Base-by-base conservation (phyloP, 345 rosid species). In the Cardamine chenopodiifolia region DNA sequence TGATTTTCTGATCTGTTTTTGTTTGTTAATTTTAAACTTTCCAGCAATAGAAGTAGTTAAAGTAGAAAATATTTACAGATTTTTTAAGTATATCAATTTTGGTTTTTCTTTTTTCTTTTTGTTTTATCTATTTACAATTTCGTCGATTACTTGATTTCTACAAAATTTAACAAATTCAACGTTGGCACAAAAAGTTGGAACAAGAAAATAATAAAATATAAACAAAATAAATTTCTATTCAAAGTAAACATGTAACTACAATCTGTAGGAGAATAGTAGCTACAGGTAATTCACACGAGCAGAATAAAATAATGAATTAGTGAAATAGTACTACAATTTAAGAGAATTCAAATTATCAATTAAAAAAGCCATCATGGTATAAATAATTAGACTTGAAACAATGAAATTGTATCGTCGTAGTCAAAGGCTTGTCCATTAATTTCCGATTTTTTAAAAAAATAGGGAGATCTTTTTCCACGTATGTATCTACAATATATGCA, bases 391-490 rank as follows among this genome's bases (percentile, higher is more conserved):
- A n/a, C 44, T 55, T 58, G 44, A 74, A 45, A 45, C 10, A 45
- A 45, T 7, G 49, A 45, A 47, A 58, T 26, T 11, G 18, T 17
- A 57, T 57, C 3, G 26, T 22, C 4, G 4, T 32, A 42, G 69
- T 69, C 65, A 70, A 70, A 63, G 25, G 26, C 34, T 59, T 69
- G 75, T 69, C 18, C 34, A 75, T 50, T 42, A 19, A 31, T 2
- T 42, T 20, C 11, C 12, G 50, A 31, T 14, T 12, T 32, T 7
- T n/a, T 1, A 62, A 32, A 8, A 50, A 54, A 63, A 49, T 23
- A 23, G 15, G 18, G 64, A 56, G 6, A 40, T 28, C 12, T 15
- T 31, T 25, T 57, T 56, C 59, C 60, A 63, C 66, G 76, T n/a
- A n/a, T 23, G 2, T 77, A 70, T 53, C 25, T 22, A 19, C 54